Base-by-base conservation (phyloP, 352 stramenopile species). In the Peronospora tabacina region DNA sequence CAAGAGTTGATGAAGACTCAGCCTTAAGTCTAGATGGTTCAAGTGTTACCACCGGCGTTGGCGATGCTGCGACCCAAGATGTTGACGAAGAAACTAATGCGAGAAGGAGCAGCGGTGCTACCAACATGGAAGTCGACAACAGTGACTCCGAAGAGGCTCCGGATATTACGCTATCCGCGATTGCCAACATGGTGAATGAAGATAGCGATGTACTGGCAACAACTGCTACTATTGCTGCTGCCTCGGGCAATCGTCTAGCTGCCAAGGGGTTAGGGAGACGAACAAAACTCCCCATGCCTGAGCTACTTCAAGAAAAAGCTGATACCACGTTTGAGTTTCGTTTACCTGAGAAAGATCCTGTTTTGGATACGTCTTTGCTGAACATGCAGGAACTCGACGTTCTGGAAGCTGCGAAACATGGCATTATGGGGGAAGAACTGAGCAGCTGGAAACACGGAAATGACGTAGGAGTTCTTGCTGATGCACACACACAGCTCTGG, bases 101-200 rank as follows among this genome's bases (percentile, higher is more conserved):
- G 49, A 56, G 30, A 49, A 53, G 46, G 49, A 58, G 51, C 50
- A 66, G 32, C 17, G 41, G 47, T 42, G 49, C 60, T 7, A 81
- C 72, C 2, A 89, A 75, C 45, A 91, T 91, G 81, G 81, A 91
- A 33, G 66, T 91, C 11, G 81, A 91, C 44, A 84, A 80, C 44
- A 91, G 81, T 48, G 81, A 91, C 34, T 76, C 68, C 6, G 81
- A 91, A 39, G 81, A 90, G 10, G 68, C 76, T 33, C 62, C 78
- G 0, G 79, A 86, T 54, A 82, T 93, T 39, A 88, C 78, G 13
- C 58, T 90, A 9, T 88, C 77, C 5, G 77, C 78, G 12, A 90
- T 90, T 44, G 82, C 82, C n/a, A 85, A 90, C 49, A 93, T 93
- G 80, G 80, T 87, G 20, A 80, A 64, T 12, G 82, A 90, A 55